phyloP scores from a whole-genome alignment of 352 stramenopile species.

The Globisporangium spiculum region DNA sequence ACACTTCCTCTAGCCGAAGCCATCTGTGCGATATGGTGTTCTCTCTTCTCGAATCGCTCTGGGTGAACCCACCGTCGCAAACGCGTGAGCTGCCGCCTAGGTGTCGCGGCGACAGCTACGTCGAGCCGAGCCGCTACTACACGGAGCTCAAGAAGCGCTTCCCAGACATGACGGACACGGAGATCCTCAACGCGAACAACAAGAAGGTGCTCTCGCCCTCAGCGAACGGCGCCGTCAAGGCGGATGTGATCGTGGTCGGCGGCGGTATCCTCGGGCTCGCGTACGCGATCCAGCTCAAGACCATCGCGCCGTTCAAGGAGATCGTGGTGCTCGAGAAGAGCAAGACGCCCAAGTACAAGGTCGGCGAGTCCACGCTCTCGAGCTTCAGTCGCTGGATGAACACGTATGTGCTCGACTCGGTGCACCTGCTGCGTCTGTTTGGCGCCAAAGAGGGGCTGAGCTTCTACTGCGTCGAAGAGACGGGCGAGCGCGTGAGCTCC shows the following conservation, averaged over 20 bases:
- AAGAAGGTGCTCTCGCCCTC: background rate
- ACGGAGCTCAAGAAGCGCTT: background rate
- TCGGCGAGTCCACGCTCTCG: conserved; percentile 6
- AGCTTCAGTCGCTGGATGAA: conserved; percentile 4
- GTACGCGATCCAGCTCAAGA: conserved; percentile 8
- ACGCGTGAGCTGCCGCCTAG: background rate
- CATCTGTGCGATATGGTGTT: background rate
- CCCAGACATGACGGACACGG: conserved; percentile 1
- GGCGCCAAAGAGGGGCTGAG: conserved; percentile 5
- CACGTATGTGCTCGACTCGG: conserved; percentile 4
- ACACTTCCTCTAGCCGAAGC: background rate
- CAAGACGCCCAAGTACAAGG: conserved; percentile 1
- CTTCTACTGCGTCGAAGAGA: conserved; percentile 5
- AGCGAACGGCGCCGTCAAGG: background rate
- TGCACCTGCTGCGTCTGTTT: conserved; percentile 3
- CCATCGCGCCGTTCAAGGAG: background rate
- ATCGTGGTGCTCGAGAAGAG: conserved; percentile 5
- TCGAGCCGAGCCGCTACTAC: conserved; percentile 1
- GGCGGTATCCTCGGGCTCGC: background rate
- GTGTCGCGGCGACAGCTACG: background rate
- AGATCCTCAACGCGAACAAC: conserved; percentile 4
- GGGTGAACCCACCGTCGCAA: background rate
- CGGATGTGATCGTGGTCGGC: conserved; percentile 1
- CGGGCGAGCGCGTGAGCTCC: background rate
- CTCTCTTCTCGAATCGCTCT: background rate